A percentile compares a stretch with the other conserved stretches of the same genome.
These are phyloP conservation scores for Pyrenophora graminea DNA, from an alignment of 2,329 filamentous ascomycete species.

Conservation along the genomic window DNA sequence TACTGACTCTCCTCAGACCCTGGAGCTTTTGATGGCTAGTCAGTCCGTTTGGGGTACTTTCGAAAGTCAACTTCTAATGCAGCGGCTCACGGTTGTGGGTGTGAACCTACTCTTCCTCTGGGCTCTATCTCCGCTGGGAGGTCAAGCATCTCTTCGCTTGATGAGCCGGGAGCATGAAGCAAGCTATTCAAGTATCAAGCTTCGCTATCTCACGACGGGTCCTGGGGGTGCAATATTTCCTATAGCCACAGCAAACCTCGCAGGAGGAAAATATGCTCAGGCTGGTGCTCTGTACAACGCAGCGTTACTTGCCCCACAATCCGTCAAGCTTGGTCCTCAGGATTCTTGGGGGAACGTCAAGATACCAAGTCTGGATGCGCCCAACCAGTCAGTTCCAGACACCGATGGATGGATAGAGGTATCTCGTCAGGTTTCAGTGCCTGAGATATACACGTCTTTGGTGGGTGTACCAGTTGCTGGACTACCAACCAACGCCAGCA, in stretches of 20 bases:
- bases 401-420: constrained; percentile 31
- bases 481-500: neutral
- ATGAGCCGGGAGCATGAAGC: constrained; percentile 18
- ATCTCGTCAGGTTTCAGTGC: constrained; percentile 4
- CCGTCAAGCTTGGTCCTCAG: neutral
- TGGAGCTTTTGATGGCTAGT: constrained; percentile 44
- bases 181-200: constrained; percentile 3
- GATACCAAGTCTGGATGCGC: constrained; percentile 21
- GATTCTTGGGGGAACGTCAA: constrained; percentile 46
- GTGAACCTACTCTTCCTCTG: constrained; percentile 41
- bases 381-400: no score
- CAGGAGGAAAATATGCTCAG: constrained; percentile 23
- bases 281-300: constrained; percentile 32
- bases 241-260: constrained; percentile 14
- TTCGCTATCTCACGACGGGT: constrained; percentile 39
- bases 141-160: constrained; percentile 44
- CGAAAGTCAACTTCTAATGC: constrained; percentile 41
- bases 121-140: constrained; percentile 44
- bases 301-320: constrained; percentile 28
- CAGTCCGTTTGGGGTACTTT: constrained; percentile 46
- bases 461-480: constrained; percentile 38
- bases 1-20: constrained; percentile 21
- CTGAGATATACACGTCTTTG: constrained; percentile 36
- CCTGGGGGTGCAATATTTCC: constrained; percentile 22
- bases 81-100: constrained; percentile 36